Base-by-base conservation (phyloP, 2,329 filamentous ascomycete genomes). In the Aspergillus sp. region DNA sequence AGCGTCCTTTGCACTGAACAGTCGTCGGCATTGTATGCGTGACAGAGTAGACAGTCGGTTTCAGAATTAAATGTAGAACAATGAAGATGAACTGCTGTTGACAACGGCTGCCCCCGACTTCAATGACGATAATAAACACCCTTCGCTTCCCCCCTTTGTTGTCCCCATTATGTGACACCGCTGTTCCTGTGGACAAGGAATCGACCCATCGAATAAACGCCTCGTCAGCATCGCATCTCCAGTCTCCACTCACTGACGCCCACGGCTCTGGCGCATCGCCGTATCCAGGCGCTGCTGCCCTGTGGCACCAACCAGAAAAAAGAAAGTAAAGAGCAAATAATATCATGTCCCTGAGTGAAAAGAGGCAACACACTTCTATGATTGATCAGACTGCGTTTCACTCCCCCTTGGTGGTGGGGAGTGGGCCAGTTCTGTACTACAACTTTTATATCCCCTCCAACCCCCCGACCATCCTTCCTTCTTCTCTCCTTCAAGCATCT, bases 261-360 rank as follows among this genome's bases (percentile, higher is more conserved):
- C 51, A 46, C 19, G 51, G 51, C 27, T 24, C 51, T 24, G 51
- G 33, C 40, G 6, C n/a, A 43, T 52, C 49, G 51, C 21, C 50
- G 12, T 23, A 43, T 40, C 49, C 44, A 46, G 44, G 44, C 44
- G 44, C 44, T 24, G 6, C 9, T 33, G 44, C 9, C 27, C 46
- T 35, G 46, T 48, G 46, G 46, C 46, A 21, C 46, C 46, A 37
- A 27, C 15, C 44, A 46, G n/a, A 23, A 46, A 14, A 23, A 15
- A 31, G 44, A 46, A 46, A 46, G 44, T 24, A 17, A 31, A 31
- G 27, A 46, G 24, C 44, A 46, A n/a, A 9, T 15, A 14, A 23
- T 31, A 31, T 9, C 2, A 31, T 31, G 44, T 15, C 6, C 14
- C 23, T 15, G 14, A 15, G 23, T 31, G 27, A 31, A 37, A 37